Base-by-base conservation (phyloP, 2,329 filamentous ascomycete genomes). In the Lecanicillium sp. region DNA sequence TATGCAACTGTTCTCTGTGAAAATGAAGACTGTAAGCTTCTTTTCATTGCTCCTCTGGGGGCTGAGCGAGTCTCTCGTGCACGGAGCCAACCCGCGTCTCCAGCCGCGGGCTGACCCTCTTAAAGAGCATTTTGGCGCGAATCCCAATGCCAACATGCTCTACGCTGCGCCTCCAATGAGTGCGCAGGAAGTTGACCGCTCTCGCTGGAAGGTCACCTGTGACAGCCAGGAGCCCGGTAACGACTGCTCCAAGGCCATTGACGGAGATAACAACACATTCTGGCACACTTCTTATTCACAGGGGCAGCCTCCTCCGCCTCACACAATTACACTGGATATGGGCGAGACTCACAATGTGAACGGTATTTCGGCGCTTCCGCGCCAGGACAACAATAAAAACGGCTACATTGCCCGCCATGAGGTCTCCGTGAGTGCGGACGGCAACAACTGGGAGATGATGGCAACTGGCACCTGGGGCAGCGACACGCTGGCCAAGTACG, bases 301-400 rank as follows among this genome's bases (percentile, higher is more conserved):
- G 14, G 21, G 37, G 2, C 2, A n/a, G 5, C 45, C 45, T 11
- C 12, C 15, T 7, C 51, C 58, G 10, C 60, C 61, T 5, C 62
- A 65, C 39, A 58, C 56, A 43, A 58, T 65, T 11, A 60, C 63
- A 11, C 41, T 65, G n/a, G 61, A 64, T 32, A 54, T 65, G 52
- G 55, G 57, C 10, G 38, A 55, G 15, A 30, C 35, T 21, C 55
- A 55, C 38, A 55, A 60, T 24, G 48, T 64, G 19, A 64, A 61
- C 17, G 62, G 62, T 6, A 35, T 65, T 17, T 58, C 60, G 2
- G 60, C 60, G 32, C 55, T 57, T 20, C 62, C 62, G 11, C 57
- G 62, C 5, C 61, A 62, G 44, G 58, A 60, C 43, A 48, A 46
- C 12, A 54, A 43, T 35, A 44, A 40, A 20, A 58, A 62, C 47